These are phyloP conservation scores for Corylus americana DNA, from an alignment of 306 rosid species.

Conservation along the genomic window DNA sequence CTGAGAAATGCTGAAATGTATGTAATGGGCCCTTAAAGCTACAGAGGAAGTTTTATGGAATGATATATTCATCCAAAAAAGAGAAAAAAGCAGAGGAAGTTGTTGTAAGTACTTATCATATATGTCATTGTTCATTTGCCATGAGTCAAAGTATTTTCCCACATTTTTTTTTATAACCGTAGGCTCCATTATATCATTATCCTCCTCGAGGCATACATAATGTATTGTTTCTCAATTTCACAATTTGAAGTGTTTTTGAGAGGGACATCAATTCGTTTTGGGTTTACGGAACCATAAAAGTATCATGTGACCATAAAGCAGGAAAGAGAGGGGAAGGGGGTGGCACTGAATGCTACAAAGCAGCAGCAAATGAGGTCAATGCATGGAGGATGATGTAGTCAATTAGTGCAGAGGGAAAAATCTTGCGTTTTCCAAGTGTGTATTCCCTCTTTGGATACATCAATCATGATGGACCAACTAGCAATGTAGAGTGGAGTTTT, in stretches of 20 bases:
- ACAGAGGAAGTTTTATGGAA: constrained; percentile 34
- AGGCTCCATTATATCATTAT: not conserved
- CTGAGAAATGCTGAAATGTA: constrained; percentile 46
- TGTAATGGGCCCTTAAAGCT: constrained; percentile 46
- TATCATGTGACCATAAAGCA: not conserved
- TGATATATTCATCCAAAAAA: too few relatives aligned
- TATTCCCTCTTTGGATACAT: not conserved
- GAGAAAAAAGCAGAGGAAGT: constrained; percentile 33
- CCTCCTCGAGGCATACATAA: not conserved
- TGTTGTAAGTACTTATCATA: constrained; percentile 34
- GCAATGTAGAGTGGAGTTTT: not conserved
- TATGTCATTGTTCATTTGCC: constrained; percentile 33
- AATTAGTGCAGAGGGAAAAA: too few relatives aligned
- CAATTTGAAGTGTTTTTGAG: not conserved
- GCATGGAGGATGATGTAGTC: too few relatives aligned
- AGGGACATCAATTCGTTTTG: not conserved
- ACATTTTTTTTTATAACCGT: not conserved
- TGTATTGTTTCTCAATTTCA: not conserved
- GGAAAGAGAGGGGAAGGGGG: not conserved
- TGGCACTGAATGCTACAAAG: too few relatives aligned
- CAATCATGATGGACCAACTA: not conserved
- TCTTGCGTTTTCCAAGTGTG: not conserved
- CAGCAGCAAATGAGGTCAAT: too few relatives aligned
- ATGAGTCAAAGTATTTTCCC: constrained; percentile 32
- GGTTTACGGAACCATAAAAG: too few relatives aligned